Percentiles rank a stretch among this genome's conserved stretches.
phyloP scores from a whole-genome alignment of 1,139 yeast species.

The Debaryomyces sp. region DNA sequence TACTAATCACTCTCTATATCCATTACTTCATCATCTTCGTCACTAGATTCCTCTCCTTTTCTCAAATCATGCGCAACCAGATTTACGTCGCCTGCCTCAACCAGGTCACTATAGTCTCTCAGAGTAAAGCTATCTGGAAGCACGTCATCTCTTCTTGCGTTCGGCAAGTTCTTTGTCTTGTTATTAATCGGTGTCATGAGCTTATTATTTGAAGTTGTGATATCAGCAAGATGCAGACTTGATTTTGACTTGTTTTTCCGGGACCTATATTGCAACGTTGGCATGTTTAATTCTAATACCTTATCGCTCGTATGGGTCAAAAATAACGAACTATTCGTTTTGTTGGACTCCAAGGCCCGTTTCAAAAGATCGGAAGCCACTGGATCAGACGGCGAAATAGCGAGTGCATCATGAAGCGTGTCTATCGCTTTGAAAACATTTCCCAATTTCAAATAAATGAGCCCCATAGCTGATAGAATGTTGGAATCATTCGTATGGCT shows the following conservation, averaged over 20 bases:
- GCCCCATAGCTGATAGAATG: slow-evolving; percentile 80
- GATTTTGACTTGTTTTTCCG: slow-evolving; percentile 3
- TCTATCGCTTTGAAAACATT: slow-evolving; percentile 70
- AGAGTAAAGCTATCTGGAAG: slow-evolving; percentile 5
- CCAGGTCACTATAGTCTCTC: slow-evolving; percentile 10
- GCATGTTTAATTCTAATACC: slow-evolving; percentile 21
- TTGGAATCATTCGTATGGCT: slow-evolving; percentile 72
- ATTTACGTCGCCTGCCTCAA: slow-evolving; percentile 26
- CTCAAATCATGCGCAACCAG: slow-evolving; percentile 44
- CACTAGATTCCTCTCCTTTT: slow-evolving; percentile 59
- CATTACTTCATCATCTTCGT: slow-evolving; percentile 63
- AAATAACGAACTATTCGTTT: slow-evolving; percentile 30
- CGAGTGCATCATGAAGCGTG: slow-evolving; percentile 77
- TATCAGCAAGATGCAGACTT: slow-evolving; percentile 13
- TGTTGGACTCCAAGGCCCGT: slow-evolving; percentile 76
- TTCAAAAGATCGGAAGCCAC: slow-evolving; percentile 80
- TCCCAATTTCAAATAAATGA: slow-evolving; percentile 74
- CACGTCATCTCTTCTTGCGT: slow-evolving; percentile 4
- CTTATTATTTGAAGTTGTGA: slow-evolving; percentile 12
- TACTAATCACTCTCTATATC: slow-evolving; percentile 59
- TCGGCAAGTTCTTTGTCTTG: slow-evolving; percentile 15
- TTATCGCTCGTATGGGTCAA: slow-evolving; percentile 22
- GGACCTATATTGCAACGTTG: slow-evolving; percentile 19
- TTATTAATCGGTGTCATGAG: slow-evolving; percentile 24
- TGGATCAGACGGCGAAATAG: slow-evolving; percentile 78